Percentiles rank a stretch among this genome's conserved stretches.
These are phyloP conservation scores for Neofusicoccum umdonicola DNA, from an alignment of 2,329 filamentous ascomycete species.

Conservation along the genomic window DNA sequence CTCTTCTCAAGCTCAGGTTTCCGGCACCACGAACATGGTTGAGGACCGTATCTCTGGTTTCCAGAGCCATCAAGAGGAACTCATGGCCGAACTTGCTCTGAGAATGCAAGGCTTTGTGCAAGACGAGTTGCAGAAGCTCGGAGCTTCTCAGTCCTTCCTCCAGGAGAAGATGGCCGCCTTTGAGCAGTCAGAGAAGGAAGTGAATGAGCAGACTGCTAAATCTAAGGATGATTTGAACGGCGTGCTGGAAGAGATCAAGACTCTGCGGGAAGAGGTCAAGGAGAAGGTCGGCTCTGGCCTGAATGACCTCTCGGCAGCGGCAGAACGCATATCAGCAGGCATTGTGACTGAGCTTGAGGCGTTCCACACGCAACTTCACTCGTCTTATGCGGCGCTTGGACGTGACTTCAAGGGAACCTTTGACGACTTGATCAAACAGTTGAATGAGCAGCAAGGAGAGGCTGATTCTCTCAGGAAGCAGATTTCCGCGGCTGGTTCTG, in stretches of 20 bases:
- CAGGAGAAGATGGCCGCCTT: slow-evolving; percentile 68
- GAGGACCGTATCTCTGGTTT: slow-evolving; percentile 74
- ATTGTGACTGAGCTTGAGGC: slow-evolving; percentile 79
- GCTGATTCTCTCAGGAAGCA: slow-evolving; percentile 70
- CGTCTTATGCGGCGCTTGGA: slow-evolving; percentile 79
- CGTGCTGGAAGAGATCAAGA: slow-evolving; percentile 89
- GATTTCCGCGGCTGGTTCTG: slow-evolving; percentile 66
- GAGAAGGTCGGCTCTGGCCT: slow-evolving; percentile 79
- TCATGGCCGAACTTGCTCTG: slow-evolving; percentile 65
- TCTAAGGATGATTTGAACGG: slow-evolving; percentile 84
- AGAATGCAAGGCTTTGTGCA: slow-evolving; percentile 76
- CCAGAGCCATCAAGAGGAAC: slow-evolving; percentile 66
- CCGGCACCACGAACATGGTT: slow-evolving; percentile 72
- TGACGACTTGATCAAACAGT: slow-evolving; percentile 72
- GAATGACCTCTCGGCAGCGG: slow-evolving; percentile 76
- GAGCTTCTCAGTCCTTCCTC: slow-evolving; percentile 67
- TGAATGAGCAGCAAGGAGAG: slow-evolving; percentile 74
- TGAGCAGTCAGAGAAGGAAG: slow-evolving; percentile 63
- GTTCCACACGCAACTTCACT: slow-evolving; percentile 80
- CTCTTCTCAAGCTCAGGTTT: slow-evolving; percentile 71
- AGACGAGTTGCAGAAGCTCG: slow-evolving; percentile 70
- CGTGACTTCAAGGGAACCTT: slow-evolving; percentile 85
- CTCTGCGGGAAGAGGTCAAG: slow-evolving; percentile 85
- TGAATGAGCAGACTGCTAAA: slow-evolving; percentile 64
- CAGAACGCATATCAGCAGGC: slow-evolving; percentile 84